Evolutionary conservation across 2,329 filamentous ascomycete genomes (phyloP), one percentile per base, ranked within the genome.

Genomic region (Shiraia bambusicola): DNA sequence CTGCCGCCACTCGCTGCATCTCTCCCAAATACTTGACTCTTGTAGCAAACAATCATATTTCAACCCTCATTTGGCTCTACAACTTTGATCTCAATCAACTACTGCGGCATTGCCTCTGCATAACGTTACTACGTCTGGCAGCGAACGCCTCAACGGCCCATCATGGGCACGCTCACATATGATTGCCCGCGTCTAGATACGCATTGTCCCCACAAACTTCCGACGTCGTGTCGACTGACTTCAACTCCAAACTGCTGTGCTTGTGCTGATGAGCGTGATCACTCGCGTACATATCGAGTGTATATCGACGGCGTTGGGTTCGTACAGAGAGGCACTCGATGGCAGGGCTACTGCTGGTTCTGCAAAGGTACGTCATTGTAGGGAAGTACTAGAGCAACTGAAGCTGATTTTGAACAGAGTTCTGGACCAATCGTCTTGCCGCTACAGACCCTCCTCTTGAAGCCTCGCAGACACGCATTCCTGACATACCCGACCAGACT

Each of bases 321-420:
- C 30, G 74, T 76, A 5, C 65, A 70, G 26, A 62, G 73, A 16
- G 75, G 74, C 2, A 74, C 69, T 4, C 52, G 75, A 28, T 76
- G 74, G 73, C 71, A 77, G 50, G 61, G 71, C 40, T 77, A 77
- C 44, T 77, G 75, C 49, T 76, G 73, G 73, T 75, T 71, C 49
- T 77, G 75, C 47, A 73, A 73, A 58, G 67, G 69, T 67, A 49
- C 11, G 28, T 34, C 19, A 22, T 37, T 32, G 32, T 27, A 40
- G 28, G 6, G 14, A 19, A 37, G 14, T 10, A 13, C 4, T 24
- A 3, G 4, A n/a, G 5, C 3, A 27, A 22, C 19, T n/a, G 17
- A 40, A 14, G 31, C n/a, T 31, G n/a, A 30, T 37, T 31, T 48
- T 56, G 36, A 11, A 10, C 40, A 72, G 72, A 74, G 34, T 77